These are phyloP conservation scores for Mortierella sp. DNA, from an alignment of 371 early-diverging fungal species.

Conservation along the genomic window DNA sequence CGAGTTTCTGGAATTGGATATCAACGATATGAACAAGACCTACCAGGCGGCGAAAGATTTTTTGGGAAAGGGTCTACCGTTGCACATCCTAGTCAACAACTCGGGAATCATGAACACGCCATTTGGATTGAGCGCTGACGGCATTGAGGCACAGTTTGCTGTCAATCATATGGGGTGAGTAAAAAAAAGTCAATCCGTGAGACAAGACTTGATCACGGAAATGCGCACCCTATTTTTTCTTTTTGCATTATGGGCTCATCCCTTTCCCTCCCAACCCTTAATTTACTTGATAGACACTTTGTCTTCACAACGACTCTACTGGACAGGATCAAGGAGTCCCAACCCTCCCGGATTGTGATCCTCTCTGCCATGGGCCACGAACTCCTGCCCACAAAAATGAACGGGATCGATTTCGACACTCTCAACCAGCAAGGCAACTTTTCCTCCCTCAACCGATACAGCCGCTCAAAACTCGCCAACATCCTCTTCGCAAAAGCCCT, in stretches of 20 bases:
- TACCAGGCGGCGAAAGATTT: conserved; percentile 66
- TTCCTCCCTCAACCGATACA: conserved; percentile 55
- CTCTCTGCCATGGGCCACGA: conserved; percentile 59
- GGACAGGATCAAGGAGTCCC: conserved; percentile 64
- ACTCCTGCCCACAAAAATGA: not conserved
- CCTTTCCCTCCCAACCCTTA: not conserved
- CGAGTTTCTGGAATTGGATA: conserved; percentile 68
- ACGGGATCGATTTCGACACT: conserved; percentile 53
- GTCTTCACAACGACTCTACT: conserved; percentile 71
- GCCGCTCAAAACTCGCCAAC: conserved; percentile 75
- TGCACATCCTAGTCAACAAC: conserved; percentile 76
- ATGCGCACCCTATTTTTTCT: too few relatives aligned
- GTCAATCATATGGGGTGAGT: conserved; percentile 79
- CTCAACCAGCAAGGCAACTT: conserved; percentile 57
- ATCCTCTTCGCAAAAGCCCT: conserved; percentile 70
- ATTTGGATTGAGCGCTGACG: conserved; percentile 72
- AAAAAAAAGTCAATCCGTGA: not conserved
- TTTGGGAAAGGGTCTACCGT: conserved; percentile 54
- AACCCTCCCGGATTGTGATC: conserved; percentile 66
- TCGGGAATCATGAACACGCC: conserved; percentile 82
- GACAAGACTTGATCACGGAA: not conserved
- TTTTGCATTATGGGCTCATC: too few relatives aligned
- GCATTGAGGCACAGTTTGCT: conserved; percentile 80
- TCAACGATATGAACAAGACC: conserved; percentile 66
- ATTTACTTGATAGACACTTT: conserved; percentile 59